Base-by-base conservation (phyloP, 495 filamentous ascomycete species). In the Penicillium bialowiezense region DNA sequence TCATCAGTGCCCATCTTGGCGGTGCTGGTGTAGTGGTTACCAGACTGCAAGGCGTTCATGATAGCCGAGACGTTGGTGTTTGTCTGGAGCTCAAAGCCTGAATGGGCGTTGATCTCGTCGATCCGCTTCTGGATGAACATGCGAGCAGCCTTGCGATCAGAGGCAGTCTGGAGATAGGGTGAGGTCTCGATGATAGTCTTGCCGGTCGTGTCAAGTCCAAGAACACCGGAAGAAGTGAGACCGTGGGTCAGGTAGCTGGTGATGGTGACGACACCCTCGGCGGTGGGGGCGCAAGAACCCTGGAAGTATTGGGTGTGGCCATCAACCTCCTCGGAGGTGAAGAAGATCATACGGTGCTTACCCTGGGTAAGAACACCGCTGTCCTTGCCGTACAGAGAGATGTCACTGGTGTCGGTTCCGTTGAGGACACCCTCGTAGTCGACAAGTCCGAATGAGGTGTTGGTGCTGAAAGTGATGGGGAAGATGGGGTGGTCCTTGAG, bases 401-500 rank as follows among this genome's bases (percentile, higher is more conserved):
- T 73, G 50, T 83, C 80, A 1, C 60, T 52, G 12, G 55, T 35
- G 41, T 73, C 75, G 5, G 77, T 72, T 31, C 67, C 71, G 52
- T 69, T 67, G 60, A 79, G 80, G 12, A 85, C 83, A 45, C 62
- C 68, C 51, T 84, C 85, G 51, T 82, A 87, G 71, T 88, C 81
- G 52, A 86, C 86, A 52, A 81, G 73, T 7, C 69, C 71, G 23
- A 86, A 76, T 42, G 75, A 69, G 35, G 78, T 76, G 52, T 87
- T 81, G 32, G 72, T 75, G 50, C 89, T 75, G n/a, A 61, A 54
- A 43, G 84, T 76, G 14, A 82, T 73, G 58, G 87, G 79, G 52
- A 88, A 89, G 64, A 88, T 87, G 48, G 82, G 73, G 64, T 91
- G 86, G 60, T 90, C 87, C 50, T 83, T 79, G 34, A 90, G 63